Conservation (phyloP, 805 yeast genomes). For the Suhomyces prunicola region DNA sequence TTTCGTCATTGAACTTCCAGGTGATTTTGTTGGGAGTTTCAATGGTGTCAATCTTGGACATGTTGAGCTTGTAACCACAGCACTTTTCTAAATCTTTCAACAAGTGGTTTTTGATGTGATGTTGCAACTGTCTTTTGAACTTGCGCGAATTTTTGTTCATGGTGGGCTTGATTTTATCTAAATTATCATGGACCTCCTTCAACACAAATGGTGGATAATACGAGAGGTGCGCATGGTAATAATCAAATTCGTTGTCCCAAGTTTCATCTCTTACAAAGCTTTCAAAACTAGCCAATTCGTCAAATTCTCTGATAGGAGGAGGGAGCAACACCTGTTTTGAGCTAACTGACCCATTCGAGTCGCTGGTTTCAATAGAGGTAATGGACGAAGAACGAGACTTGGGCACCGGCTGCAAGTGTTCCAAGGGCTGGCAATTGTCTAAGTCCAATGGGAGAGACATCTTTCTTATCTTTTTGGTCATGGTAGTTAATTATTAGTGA, state of each 20-base stretch:
- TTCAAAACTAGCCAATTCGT: conserved; percentile 61
- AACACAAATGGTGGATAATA: conserved; percentile 75
- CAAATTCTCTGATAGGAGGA: conserved; percentile 52
- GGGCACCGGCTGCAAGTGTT: conserved; percentile 37
- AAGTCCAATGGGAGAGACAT: conserved; percentile 30
- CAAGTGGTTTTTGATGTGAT: conserved; percentile 69
- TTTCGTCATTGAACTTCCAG: conserved; percentile 61
- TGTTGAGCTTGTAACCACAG: conserved; percentile 55
- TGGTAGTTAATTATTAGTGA: conserved; percentile 7
- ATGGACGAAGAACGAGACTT: conserved; percentile 38
- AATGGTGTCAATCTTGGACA: conserved; percentile 46
- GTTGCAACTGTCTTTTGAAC: conserved; percentile 70
- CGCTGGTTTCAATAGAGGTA: conserved; percentile 36
- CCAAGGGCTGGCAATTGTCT: conserved; percentile 36
- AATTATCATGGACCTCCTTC: conserved; percentile 62
- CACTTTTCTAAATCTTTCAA: conserved; percentile 61
- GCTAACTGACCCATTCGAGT: conserved; percentile 22
- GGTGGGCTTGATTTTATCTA: conserved; percentile 68
- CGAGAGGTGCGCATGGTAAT: conserved; percentile 60
- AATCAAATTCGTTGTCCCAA: conserved; percentile 72
- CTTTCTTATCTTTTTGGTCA: conserved; percentile 27
- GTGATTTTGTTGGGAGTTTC: conserved; percentile 51
- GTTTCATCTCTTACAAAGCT: conserved; percentile 65
- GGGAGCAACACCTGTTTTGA: conserved; percentile 29
- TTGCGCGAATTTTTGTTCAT: conserved; percentile 69